Base-by-base conservation (phyloP, 352 stramenopile species). In the Globisporangium apiculatum region DNA sequence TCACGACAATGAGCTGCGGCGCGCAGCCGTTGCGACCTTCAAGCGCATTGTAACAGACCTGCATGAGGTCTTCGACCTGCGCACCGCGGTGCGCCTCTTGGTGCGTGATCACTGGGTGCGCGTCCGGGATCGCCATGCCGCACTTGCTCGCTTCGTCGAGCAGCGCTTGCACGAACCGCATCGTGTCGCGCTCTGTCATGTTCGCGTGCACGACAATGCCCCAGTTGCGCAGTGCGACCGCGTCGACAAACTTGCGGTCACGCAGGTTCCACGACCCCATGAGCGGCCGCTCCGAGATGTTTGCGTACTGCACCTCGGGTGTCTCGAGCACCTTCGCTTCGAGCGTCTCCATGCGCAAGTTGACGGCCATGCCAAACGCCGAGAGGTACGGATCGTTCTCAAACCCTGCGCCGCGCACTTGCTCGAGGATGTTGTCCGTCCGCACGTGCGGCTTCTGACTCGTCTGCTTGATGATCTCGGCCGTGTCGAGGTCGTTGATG, bases 391-490 rank as follows among this genome's bases (percentile, higher is more conserved):
- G 77, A 38, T 92, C 82, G 36, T 84, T 87, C 51, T 87, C 74
- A 38, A 89, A 92, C 3, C 79, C 79, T 7, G 82, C 79, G 5
- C 74, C 59, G 24, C 69, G 79, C 15, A 90, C 62, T 51, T 89
- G 74, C 8, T 86, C 71, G 62, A 80, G 71, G 17, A 92, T 79
- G 9, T 68, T 79, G n/a, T 72, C 57, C n/a, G 74, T 58, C 41
- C 82, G 79, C 31, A 73, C 60, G 3, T 67, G 60, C 2, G 79
- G 79, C 24, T 66, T 66, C 58, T 84, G 66, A 48, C 71, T 77
- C 7, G 79, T 90, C 51, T 86, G 73, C n/a, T 49, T 40, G 52
- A 96, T 94, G 45, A 96, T 93, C 59, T 94, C 79, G 11, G 83
- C 79, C 24, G 83, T 92, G 55, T 96, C 78, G 24, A 79, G 60